Conservation (phyloP, 371 early-diverging fungal species). For the Lichtheimia ornata region DNA sequence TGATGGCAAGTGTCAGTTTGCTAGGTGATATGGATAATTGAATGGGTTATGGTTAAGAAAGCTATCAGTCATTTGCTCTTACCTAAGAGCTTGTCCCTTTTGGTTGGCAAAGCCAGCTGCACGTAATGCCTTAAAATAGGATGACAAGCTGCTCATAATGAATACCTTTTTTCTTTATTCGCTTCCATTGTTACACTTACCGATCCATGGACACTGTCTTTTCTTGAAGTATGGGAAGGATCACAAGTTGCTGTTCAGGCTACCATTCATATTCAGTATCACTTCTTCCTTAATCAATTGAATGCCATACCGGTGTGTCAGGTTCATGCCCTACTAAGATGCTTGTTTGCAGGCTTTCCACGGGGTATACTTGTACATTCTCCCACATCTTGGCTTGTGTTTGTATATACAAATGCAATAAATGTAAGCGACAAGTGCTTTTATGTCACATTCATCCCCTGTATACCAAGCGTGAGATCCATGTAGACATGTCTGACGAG, state of each 20-base stretch:
- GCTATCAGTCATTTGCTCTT: background rate
- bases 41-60: background rate
- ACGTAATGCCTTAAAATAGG: background rate
- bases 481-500: slow-evolving; percentile 15
- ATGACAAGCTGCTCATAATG: background rate
- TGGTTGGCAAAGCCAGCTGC: slow-evolving; percentile 6
- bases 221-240: slow-evolving; percentile 14
- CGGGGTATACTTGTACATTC: background rate
- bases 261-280: background rate
- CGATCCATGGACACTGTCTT: slow-evolving; percentile 5
- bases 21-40: background rate
- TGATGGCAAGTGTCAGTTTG: slow-evolving; percentile 44
- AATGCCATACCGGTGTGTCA: slow-evolving; percentile 6
- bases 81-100: background rate
- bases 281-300: background rate
- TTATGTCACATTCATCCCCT: background rate
- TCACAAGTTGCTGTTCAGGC: slow-evolving; percentile 7
- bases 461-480: slow-evolving; percentile 12
- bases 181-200: background rate
- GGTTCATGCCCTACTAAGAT: slow-evolving; percentile 8
- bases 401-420: background rate
- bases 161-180: no score
- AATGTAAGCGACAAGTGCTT: background rate
- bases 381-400: slow-evolving; percentile 15
- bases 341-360: background rate